Evolutionary conservation across 2,329 filamentous ascomycete species (phyloP), one percentile per base, ranked within the genome.

Genomic region (Aurifilum marmelostoma): DNA sequence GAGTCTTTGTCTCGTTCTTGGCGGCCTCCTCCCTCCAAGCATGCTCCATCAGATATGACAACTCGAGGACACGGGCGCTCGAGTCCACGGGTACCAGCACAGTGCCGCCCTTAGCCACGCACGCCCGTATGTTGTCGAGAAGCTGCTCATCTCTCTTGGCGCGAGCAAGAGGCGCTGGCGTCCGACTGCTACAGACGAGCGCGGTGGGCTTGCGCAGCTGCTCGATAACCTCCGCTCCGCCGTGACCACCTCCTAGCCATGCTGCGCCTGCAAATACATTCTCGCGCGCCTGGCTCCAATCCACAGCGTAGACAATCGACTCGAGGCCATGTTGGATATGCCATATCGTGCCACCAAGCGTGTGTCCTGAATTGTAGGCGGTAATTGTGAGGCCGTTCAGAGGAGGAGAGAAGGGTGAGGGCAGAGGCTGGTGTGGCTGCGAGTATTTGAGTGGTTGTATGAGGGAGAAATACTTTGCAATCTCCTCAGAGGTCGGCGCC

Each of bases 211-310:
- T 96, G 69, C 94, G 90, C 74, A 99, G 80, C 76, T 97, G 93
- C 79, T 99, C 96, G 67, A 97, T 94, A 27, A 99, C 93, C 77
- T 97, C 94, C 11, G 92, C 91, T 27, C 93, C 92, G 89, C 90
- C 74, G 58, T 76, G 74, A 4, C 74, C 90, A 7, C 93, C 92
- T 60, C 93, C 93, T 56, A 99, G 85, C 93, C 96, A 98, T 34
- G 95, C 94, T 29, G 96, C 96, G 72, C 95, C 95, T 0, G 95
- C 90, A 70, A 97, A 90, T 21, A 98, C 94, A 80, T 97, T 97
- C 78, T 99, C 96, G 74, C 93, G 89, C n/a, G 92, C 93, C 80
- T 97, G 94, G 75, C 97, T 97, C 96, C 96, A 99, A 76, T 98
- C 95, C 24, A 97, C 93, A 0, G 96, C 95, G 75, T 99, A 98